phyloP scores from a whole-genome alignment of 768 basidiomycete genomes.

The Collybiopsis confluens region DNA sequence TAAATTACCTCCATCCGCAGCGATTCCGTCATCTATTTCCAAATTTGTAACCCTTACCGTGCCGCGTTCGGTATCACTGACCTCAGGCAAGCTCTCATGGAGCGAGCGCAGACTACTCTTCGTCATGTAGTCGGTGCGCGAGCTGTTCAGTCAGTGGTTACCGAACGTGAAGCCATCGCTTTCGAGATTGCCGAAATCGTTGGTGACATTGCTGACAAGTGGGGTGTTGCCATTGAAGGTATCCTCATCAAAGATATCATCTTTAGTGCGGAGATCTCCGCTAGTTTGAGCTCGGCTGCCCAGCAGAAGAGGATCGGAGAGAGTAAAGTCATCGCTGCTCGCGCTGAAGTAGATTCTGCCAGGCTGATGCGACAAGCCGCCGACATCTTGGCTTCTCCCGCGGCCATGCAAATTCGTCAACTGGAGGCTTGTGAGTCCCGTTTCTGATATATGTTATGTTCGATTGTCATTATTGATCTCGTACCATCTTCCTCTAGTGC shows the following conservation, averaged over 20 bases:
- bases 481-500: conserved; percentile 45
- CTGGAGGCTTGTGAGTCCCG: conserved; percentile 68
- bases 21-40: conserved; percentile 92
- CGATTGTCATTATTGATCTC: not conserved
- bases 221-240: conserved; percentile 96
- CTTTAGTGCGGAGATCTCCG: conserved; percentile 86
- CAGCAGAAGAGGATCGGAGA: conserved; percentile 98
- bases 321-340: conserved; percentile 91
- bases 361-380: conserved; percentile 96
- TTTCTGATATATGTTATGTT: not conserved
- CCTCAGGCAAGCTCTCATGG: conserved; percentile 78
- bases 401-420: conserved; percentile 98
- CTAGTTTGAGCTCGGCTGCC: conserved; percentile 89
- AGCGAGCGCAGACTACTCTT: conserved; percentile 90
- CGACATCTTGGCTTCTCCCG: conserved; percentile 89
- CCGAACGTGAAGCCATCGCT: conserved; percentile 94
- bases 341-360: conserved; percentile 93
- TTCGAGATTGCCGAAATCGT: conserved; percentile 97
- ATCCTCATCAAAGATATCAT: conserved; percentile 95
- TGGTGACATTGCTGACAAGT: conserved; percentile 86
- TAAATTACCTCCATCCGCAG: conserved; percentile 29
- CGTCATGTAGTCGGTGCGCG: conserved; percentile 97
- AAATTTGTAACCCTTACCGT: conserved; percentile 85
- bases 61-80: conserved; percentile 93
- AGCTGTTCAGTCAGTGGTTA: conserved; percentile 92